A percentile compares a stretch with the other conserved stretches of the same genome.
Evolutionary conservation across 2,329 filamentous ascomycete genomes (phyloP).

Genomic region (Trichophyton benhamiae): DNA sequence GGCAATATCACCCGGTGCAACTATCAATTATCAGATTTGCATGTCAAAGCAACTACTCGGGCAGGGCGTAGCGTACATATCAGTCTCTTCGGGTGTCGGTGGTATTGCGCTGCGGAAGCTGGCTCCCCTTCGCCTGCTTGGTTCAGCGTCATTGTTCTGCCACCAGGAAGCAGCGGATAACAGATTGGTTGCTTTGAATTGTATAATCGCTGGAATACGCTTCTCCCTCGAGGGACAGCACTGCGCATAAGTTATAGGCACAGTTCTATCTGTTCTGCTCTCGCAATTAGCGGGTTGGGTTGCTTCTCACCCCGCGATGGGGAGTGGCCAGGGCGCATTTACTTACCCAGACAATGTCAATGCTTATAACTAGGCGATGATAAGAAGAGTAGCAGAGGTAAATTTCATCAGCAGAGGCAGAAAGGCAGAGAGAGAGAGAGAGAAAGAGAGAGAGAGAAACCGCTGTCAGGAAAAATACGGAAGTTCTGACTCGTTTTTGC

Average conservation of each 20-base stretch:
- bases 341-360: too few relatives aligned
- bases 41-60: slow-evolving; percentile 31
- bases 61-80: slow-evolving; percentile 23
- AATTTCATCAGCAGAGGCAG: too few relatives aligned
- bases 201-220: neutral
- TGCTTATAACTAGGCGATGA: too few relatives aligned
- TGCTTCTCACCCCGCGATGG: neutral
- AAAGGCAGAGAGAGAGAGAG: too few relatives aligned
- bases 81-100: slow-evolving; percentile 28
- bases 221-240: neutral
- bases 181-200: neutral
- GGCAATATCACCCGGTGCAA: slow-evolving; percentile 33
- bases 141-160: slow-evolving; percentile 5
- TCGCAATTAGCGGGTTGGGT: neutral
- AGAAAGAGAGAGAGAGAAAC: too few relatives aligned
- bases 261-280: neutral
- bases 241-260: neutral
- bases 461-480: too few relatives aligned
- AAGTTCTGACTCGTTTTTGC: too few relatives aligned
- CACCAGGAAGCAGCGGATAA: neutral
- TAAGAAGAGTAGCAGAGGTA: too few relatives aligned
- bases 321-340: too few relatives aligned
- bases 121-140: neutral
- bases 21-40: slow-evolving; percentile 22
- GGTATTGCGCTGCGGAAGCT: neutral